Evolutionary conservation across 495 filamentous ascomycete genomes (phyloP), one percentile per base, ranked within the genome.

Genomic region (Hypoxylon intermedium): DNA sequence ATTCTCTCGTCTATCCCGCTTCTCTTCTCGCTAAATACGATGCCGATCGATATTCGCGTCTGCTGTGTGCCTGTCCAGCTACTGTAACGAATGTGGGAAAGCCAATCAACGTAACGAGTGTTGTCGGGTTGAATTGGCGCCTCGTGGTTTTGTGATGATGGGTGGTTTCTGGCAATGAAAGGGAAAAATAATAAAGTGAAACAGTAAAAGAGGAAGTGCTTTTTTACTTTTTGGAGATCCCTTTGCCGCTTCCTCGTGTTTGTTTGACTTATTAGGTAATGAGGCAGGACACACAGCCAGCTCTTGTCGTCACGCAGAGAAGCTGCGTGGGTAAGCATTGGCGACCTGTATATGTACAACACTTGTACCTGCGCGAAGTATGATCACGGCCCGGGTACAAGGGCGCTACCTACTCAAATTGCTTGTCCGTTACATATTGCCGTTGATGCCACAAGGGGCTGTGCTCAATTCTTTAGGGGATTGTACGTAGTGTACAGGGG

Each of bases 231-330:
- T 44, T 46, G 26, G 34, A 30, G 40, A 24, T 55, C 38, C 47
- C 57, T 63, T 63, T 28, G 48, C 21, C 38, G 24, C 13, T 28
- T 28, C 44, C 21, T 54, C 53, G 60, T 58, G 49, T 64, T 64
- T 64, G 53, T 58, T 54, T 48, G 44, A 54, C 44, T 49, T 57
- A 57, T 64, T 64, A 64, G 44, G 54, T 64, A 64, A 54, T 59
- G 54, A 59, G 60, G 54, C 60, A 64, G 60, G 48, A 59, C 60
- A 64, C 42, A 45, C 46, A 59, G 46, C 47, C 31, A 38, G 28
- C 24, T 12, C 34, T 34, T 31, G 59, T 56, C 51, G 52, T 55
- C 52, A 62, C 46, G 33, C 52, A 38, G 30, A 24, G 13, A 28
- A 49, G 24, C n/a, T 28, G 43, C 13, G n/a, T 57, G 47, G 20